Conservation (phyloP, 495 filamentous ascomycete genomes). For the Polyplosphaeria fusca region DNA sequence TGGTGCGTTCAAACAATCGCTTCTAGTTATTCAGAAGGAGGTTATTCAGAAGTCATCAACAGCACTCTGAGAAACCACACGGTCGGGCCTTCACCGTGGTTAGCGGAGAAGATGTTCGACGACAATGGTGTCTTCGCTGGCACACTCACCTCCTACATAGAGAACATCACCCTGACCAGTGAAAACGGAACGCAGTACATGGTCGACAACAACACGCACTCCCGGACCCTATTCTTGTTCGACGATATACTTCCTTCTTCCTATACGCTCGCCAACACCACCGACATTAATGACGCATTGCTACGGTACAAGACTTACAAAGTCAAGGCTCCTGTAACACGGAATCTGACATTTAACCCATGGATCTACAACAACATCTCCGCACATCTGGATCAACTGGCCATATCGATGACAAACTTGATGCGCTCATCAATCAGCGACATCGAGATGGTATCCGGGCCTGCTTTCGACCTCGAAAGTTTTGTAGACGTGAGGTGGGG, state of each 20-base stretch:
- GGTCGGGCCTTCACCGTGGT: constrained; percentile 11
- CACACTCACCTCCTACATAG: background rate
- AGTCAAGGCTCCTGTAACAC: background rate
- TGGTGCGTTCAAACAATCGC: constrained; percentile 26
- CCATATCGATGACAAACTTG: constrained; percentile 20
- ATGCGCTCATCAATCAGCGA: constrained; percentile 4
- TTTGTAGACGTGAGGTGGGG: constrained; percentile 19
- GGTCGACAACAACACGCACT: background rate
- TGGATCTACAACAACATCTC: constrained; percentile 19
- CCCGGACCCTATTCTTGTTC: background rate
- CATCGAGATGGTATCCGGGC: constrained; percentile 1
- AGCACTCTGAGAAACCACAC: constrained; percentile 17
- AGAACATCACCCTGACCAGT: constrained; percentile 4
- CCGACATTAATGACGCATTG: too few relatives aligned
- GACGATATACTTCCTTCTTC: constrained; percentile 6
- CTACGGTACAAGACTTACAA: background rate
- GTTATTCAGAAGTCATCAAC: constrained; percentile 10
- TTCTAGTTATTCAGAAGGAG: constrained; percentile 18
- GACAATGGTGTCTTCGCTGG: background rate
- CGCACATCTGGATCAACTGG: constrained; percentile 21
- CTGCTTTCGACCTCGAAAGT: constrained; percentile 12
- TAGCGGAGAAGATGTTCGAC: background rate
- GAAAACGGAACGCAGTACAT: constrained; percentile 1
- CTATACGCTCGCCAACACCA: background rate
- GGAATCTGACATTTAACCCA: constrained; percentile 13